phyloP scores from a whole-genome alignment of 2,329 filamentous ascomycete species.

The Arthrinium phaeospermum region DNA sequence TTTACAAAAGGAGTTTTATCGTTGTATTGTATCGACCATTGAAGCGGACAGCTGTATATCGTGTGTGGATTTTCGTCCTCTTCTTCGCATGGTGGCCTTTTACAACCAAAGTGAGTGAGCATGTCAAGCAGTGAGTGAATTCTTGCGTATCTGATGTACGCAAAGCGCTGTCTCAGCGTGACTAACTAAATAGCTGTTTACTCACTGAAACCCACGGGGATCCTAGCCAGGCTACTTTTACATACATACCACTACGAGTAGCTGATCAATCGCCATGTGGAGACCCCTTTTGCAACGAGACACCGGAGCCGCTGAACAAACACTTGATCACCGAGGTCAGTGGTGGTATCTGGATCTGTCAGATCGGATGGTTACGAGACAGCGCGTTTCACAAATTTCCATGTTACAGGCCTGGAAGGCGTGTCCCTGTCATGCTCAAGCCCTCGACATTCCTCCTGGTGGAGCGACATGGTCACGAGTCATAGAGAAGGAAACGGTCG shows the following conservation, averaged over 20 bases:
- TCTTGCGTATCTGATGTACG: background rate
- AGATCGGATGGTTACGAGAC: conserved; percentile 10
- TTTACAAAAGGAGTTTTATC: conserved; percentile 16
- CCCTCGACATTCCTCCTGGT: background rate
- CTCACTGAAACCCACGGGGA: background rate
- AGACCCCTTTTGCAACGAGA: background rate
- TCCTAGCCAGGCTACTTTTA: background rate
- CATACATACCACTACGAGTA: background rate
- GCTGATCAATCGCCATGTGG: background rate
- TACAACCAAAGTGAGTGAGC: background rate
- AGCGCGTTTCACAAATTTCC: background rate
- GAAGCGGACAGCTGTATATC: conserved; percentile 4
- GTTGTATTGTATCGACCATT: conserved; percentile 15
- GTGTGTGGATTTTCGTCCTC: background rate
- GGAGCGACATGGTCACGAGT: conserved; percentile 8
- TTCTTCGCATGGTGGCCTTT: background rate
- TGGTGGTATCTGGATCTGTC: background rate
- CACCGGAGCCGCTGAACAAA: conserved; percentile 12
- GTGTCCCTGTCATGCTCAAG: background rate
- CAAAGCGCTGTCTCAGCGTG: background rate
- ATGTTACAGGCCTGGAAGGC: background rate
- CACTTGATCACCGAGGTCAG: background rate
- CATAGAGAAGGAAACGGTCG: background rate
- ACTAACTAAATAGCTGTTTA: background rate
- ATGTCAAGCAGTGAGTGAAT: background rate